These are phyloP conservation scores for Tricladium varicosporioides DNA, from an alignment of 2,329 filamentous ascomycete species.

Conservation along the genomic window DNA sequence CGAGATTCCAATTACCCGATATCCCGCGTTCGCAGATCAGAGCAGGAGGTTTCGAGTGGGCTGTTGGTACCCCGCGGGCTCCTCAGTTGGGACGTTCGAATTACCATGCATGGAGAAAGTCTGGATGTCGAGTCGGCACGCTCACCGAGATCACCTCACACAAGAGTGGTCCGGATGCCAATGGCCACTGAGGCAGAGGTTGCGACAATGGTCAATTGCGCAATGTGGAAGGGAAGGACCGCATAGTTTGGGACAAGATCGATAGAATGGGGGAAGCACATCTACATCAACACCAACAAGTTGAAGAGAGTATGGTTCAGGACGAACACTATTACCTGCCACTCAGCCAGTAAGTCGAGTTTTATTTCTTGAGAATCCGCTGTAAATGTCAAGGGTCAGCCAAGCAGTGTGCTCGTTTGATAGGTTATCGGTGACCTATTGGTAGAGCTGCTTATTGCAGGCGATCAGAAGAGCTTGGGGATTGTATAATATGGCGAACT, in stretches of 20 bases:
- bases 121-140: slow-evolving; percentile 2
- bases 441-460: not conserved
- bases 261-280: no score
- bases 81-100: not conserved
- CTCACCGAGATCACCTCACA: not conserved
- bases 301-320: no score
- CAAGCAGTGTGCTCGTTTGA: no score
- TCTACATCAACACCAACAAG: no score
- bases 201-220: not conserved
- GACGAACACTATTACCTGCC: no score
- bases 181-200: no score
- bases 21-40: not conserved
- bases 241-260: not conserved
- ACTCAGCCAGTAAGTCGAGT: no score
- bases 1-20: not conserved
- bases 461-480: not conserved
- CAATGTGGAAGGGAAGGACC: not conserved
- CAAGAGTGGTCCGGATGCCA: not conserved
- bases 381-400: no score
- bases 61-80: not conserved
- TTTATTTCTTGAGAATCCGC: no score
- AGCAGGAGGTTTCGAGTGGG: not conserved
- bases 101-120: not conserved
- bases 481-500: not conserved
- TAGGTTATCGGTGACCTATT: not conserved